Base-by-base conservation (phyloP, 2,329 filamentous ascomycete species). In the Fusarium buharicum region DNA sequence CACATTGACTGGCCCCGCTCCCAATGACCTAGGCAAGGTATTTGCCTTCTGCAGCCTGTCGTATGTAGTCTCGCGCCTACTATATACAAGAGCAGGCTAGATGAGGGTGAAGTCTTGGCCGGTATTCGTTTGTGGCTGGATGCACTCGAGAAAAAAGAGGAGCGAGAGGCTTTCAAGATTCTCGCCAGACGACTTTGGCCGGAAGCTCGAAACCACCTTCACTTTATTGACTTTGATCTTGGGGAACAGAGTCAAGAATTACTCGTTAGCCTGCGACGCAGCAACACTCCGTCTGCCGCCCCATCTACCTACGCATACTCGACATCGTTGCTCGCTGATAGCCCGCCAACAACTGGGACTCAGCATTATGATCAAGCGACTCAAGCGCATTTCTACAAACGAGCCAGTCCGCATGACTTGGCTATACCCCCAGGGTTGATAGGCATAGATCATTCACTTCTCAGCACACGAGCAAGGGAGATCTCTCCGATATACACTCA, bases 41-140 rank as follows among this genome's bases (percentile, higher is more conserved):
- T 66, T 70, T 10, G 63, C 68, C 0, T 66, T 70, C 7, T 50
- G 64, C 7, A 55, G 60, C 10, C n/a, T 70, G 1, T 70, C 68
- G 0, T 68, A 69, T 2, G 61, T 67, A 0, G 57, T 66, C 0
- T 69, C 68, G 0, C 16, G 48, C 4, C 50, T 70, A 0, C 40
- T 69, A 0, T 28, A 24, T 4, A 20, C 45, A 0, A 52, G 44
- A 3, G 34, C 0, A 30, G 55, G 2, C 1, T 69, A 2, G n/a
- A 14, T 3, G 12, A 62, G 9, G 6, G 11, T 0, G 45, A 68
- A 0, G 55, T 70, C 1, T 30, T 70, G 0, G 38, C 43, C 6
- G 68, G 64, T 1, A 6, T 70, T 13, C 33, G 45, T 1, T 7
- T 55, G 1, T 70, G 68, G 68, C 10, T 40, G 6, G 16, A 68